Evolutionary conservation across 2,329 filamentous ascomycete genomes (phyloP), one percentile per base, ranked within the genome.

Genomic region (Balansia obtecta): DNA sequence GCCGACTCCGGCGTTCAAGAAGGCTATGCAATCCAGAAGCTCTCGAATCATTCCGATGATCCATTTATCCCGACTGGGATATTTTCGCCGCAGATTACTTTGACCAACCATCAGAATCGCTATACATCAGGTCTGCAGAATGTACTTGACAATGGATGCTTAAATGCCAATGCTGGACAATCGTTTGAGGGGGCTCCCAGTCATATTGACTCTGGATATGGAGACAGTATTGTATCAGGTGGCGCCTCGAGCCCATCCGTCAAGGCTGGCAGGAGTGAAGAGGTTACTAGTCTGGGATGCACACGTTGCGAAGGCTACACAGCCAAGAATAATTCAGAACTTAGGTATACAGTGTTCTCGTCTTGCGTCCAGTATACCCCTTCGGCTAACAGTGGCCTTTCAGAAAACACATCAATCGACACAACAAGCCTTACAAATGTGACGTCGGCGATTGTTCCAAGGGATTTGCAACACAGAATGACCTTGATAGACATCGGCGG

Each of bases 391-490:
- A 15, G n/a, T 9, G 11, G 12, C 37, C 15, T 18, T 27, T 15
- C 22, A 94, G 88, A 52, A 95, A 94, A 65, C 88, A 94, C 58
- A 66, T 72, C 44, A 73, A 82, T 18, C 81, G 82, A 46, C 88
- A 95, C 63, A 71, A 68, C 1, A 89, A 85, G 56, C 79, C 81
- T 0, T 80, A 76, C 61, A 74, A 67, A 52, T 95, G 89, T 60
- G 68, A 68, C 4, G 94, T 88, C 63, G 56, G 60, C 9, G 58
- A 50, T 27, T 73, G 81, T 16, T 68, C 63, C 5, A 72, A 79
- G 54, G 88, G 87, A 0, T 95, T 95, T 59, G 82, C 83, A 16
- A 94, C 88, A 0, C 65, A 70, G 16, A 95, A 94, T 62, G 90
- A 95, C 58, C 77, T 91, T 12, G 77, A 84, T n/a, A 75, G 90